Evolutionary conservation across 768 basidiomycete genomes (phyloP).

Genomic region (Leccinum incarnatum): DNA sequence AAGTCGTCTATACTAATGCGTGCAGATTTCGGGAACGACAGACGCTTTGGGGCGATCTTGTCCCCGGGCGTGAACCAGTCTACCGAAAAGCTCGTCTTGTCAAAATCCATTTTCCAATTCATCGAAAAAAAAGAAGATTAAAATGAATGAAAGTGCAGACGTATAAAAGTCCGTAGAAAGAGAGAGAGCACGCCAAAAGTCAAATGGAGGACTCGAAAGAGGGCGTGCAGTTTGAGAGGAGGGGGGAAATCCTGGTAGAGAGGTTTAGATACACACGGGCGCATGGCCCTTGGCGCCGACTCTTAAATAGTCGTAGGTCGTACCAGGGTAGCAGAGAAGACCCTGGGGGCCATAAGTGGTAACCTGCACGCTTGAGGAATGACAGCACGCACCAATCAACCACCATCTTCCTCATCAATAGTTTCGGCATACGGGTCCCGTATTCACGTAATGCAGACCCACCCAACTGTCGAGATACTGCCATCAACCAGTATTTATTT

Average conservation of each 20-base stretch:
- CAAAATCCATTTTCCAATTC: constrained; percentile 31
- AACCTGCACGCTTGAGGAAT: constrained; percentile 7
- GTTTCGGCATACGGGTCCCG: constrained; percentile 5
- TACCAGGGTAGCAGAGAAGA: constrained; percentile 14
- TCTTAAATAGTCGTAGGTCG: constrained; percentile 17
- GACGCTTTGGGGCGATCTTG: constrained; percentile 22
- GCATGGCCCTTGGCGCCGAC: neutral
- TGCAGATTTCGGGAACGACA: constrained; percentile 35
- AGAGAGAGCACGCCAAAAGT: neutral
- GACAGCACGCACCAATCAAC: constrained; percentile 6
- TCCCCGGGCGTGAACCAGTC: constrained; percentile 33
- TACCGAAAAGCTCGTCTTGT: constrained; percentile 30
- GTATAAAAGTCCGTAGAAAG: constrained; percentile 2
- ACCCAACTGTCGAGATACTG: neutral
- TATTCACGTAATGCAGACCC: neutral
- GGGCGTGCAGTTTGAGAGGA: constrained; percentile 2
- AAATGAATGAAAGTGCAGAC: constrained; percentile 6
- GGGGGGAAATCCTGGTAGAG: constrained; percentile 1
- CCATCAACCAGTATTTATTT: neutral
- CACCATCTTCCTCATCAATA: constrained; percentile 4
- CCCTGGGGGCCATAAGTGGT: constrained; percentile 15
- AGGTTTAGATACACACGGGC: constrained; percentile 5
- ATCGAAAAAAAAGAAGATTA: constrained; percentile 1
- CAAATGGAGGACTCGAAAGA: neutral
- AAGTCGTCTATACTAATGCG: constrained; percentile 32